These are phyloP conservation scores for Pythium pyrilobum DNA, from an alignment of 352 stramenopile genomes.

Conservation along the genomic window DNA sequence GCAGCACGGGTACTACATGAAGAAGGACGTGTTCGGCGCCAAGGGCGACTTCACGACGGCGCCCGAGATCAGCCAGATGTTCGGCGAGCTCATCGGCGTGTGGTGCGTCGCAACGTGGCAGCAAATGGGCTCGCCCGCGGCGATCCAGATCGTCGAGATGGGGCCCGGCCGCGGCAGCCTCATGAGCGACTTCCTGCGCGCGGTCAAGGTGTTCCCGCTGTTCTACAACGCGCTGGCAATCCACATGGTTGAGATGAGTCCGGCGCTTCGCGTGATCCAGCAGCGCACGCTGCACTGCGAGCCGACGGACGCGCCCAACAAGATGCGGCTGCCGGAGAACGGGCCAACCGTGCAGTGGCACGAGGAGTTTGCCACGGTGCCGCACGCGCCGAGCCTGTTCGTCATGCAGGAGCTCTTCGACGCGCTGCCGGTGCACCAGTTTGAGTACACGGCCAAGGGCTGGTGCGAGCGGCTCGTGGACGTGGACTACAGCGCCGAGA, in stretches of 20 bases:
- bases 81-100: slow-evolving; percentile 89
- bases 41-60: slow-evolving; percentile 93
- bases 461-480: slow-evolving; percentile 95
- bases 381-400: slow-evolving; percentile 79
- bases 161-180: slow-evolving; percentile 91
- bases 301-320: slow-evolving; percentile 25
- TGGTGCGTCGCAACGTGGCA: slow-evolving; percentile 92
- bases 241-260: slow-evolving; percentile 91
- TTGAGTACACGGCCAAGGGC: slow-evolving; percentile 90
- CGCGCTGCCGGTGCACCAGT: slow-evolving; percentile 92
- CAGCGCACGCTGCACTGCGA: slow-evolving; percentile 71
- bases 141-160: slow-evolving; percentile 88
- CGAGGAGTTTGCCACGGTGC: slow-evolving; percentile 73
- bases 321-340: slow-evolving; percentile 41
- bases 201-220: slow-evolving; percentile 79
- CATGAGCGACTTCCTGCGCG: slow-evolving; percentile 92
- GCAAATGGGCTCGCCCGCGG: slow-evolving; percentile 68
- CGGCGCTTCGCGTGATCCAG: slow-evolving; percentile 87
- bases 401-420: slow-evolving; percentile 93
- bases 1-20: slow-evolving; percentile 95
- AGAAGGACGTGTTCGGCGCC: slow-evolving; percentile 88
- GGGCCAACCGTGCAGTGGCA: slow-evolving; percentile 81
- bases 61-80: slow-evolving; percentile 93
- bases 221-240: slow-evolving; percentile 85
- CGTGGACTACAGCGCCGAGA: slow-evolving; percentile 71